Evolutionary conservation across 371 early-diverging fungal genomes (phyloP).

Genomic region (Thermomucor indicae-seudaticae): DNA sequence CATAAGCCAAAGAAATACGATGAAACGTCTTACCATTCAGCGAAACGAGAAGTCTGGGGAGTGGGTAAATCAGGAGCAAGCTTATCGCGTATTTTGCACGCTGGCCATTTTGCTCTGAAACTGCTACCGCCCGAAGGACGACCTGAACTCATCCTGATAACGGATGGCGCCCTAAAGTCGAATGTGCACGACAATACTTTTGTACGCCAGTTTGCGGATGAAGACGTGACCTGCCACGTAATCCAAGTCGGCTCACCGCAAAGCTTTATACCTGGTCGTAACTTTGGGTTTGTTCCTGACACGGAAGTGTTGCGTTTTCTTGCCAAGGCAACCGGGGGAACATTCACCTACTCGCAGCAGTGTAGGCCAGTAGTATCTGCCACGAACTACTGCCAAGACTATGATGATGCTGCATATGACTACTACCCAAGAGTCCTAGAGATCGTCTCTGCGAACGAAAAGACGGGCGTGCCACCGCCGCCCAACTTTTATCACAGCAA

Average conservation of each 20-base stretch:
- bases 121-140: constrained; percentile 68
- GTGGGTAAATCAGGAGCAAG: constrained; percentile 58
- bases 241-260: constrained; percentile 82
- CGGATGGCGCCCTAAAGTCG: constrained; percentile 83
- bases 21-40: constrained; percentile 21
- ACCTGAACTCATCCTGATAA: constrained; percentile 75
- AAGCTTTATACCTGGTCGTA: constrained; percentile 72
- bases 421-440: too few relatives aligned
- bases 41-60: constrained; percentile 56
- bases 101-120: constrained; percentile 67
- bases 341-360: constrained; percentile 75
- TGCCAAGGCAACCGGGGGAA: constrained; percentile 76
- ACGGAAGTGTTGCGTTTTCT: constrained; percentile 82
- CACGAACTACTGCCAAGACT: neutral
- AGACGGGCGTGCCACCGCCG: too few relatives aligned
- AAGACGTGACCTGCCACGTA: constrained; percentile 73
- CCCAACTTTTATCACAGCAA: constrained; percentile 31
- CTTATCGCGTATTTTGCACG: constrained; percentile 64
- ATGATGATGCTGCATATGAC: neutral
- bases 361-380: constrained; percentile 25
- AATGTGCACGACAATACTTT: constrained; percentile 53
- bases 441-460: too few relatives aligned
- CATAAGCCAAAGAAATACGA: constrained; percentile 10
- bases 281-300: constrained; percentile 89
- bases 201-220: constrained; percentile 58